These are phyloP conservation scores for Protomyces pachydermus DNA, from an alignment of 1,139 yeast species.

Conservation along the genomic window DNA sequence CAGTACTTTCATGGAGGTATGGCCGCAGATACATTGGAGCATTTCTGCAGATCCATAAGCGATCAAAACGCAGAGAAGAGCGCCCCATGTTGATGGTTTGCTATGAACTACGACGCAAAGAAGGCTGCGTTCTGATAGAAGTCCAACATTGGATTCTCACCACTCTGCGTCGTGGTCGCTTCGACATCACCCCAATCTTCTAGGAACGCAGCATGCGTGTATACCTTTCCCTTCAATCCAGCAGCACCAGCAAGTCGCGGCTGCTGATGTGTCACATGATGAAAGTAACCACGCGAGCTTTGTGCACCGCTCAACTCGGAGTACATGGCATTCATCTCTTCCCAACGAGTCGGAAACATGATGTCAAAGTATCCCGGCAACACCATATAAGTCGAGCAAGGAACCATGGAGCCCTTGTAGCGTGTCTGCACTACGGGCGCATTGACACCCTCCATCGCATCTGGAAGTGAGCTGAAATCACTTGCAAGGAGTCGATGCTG, in stretches of 20 bases:
- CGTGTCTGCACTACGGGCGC: conserved; percentile 79
- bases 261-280: conserved; percentile 10
- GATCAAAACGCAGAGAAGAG: too few relatives aligned
- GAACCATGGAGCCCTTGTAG: conserved; percentile 60
- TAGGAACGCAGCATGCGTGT: conserved; percentile 61
- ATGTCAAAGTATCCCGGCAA: conserved; percentile 77
- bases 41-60: too few relatives aligned
- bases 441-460: conserved; percentile 59
- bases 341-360: conserved; percentile 79
- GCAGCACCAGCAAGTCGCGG: conserved; percentile 37
- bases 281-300: conserved; percentile 12
- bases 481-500: conserved; percentile 67
- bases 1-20: not conserved
- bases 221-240: conserved; percentile 55
- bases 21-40: not conserved
- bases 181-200: conserved; percentile 67
- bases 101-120: not conserved
- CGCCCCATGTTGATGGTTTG: not conserved
- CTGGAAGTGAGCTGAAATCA: conserved; percentile 65
- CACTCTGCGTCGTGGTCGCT: conserved; percentile 63
- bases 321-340: conserved; percentile 58
- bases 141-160: conserved; percentile 84
- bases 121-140: conserved; percentile 54
- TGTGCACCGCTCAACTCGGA: conserved; percentile 43
- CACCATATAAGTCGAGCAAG: conserved; percentile 69